These are phyloP conservation scores for Tetrapyrgos nigripes DNA, from an alignment of 1,284 basidiomycete species.

Conservation along the genomic window DNA sequence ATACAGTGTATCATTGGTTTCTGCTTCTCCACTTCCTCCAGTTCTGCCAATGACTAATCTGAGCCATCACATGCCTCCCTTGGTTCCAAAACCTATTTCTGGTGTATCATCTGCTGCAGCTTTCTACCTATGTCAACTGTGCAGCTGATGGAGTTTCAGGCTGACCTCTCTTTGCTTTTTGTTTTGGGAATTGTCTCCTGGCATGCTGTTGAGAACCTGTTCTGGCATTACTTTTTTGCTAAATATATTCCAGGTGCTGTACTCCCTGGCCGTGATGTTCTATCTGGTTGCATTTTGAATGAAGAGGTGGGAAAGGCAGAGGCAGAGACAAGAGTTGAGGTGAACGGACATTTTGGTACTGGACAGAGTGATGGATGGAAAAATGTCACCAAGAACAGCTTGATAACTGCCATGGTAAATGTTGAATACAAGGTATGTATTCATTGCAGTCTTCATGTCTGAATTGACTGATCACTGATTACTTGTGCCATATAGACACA, in stretches of 20 bases:
- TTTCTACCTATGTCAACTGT: no score
- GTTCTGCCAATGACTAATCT: no score
- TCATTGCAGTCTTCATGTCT: background rate
- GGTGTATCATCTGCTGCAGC: no score
- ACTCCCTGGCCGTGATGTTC: background rate
- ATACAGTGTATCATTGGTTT: no score
- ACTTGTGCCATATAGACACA: slow-evolving; percentile 22
- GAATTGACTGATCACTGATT: background rate
- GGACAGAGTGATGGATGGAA: slow-evolving; percentile 42
- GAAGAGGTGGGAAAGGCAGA: slow-evolving; percentile 22
- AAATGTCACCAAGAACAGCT: slow-evolving; percentile 32
- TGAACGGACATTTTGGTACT: slow-evolving; percentile 24
- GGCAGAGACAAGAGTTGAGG: slow-evolving; percentile 8
- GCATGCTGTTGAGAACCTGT: background rate
- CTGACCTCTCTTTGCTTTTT: background rate
- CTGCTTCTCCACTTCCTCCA: no score
- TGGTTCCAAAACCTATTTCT: no score
- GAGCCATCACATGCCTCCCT: background rate
- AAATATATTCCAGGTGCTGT: background rate
- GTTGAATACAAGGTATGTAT: slow-evolving; percentile 23
- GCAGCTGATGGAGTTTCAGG: background rate
- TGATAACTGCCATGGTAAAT: slow-evolving; percentile 26
- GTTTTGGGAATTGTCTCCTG: background rate
- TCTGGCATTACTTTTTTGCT: background rate
- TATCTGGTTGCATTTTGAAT: slow-evolving; percentile 1